phyloP scores from a whole-genome alignment of 257 asterid genomes.

The Osmanthus fragrans region DNA sequence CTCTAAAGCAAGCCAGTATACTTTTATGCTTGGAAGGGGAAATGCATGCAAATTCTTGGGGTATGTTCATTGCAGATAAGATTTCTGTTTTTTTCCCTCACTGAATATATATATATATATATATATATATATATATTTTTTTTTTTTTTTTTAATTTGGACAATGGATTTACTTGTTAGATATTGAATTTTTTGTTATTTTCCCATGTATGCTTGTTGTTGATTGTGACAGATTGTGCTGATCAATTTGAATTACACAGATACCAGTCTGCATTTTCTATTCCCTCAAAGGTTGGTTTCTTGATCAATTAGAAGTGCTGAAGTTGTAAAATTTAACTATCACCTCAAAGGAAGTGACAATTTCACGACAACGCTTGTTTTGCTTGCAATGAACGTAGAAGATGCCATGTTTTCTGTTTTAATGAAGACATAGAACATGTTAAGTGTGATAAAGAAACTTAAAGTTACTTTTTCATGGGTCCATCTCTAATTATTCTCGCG shows the following conservation, averaged over 20 bases:
- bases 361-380: background rate
- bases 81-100: background rate
- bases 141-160: background rate
- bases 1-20: background rate
- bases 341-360: background rate
- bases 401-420: background rate
- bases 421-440: background rate
- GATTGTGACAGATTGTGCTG: background rate
- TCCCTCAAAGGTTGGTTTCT: background rate
- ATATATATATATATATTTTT: too few species aligned
- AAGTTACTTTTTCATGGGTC: background rate
- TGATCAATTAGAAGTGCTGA: background rate
- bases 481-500: background rate
- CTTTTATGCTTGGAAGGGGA: slow-evolving; percentile 1
- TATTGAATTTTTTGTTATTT: background rate
- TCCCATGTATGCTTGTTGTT: background rate
- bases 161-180: background rate
- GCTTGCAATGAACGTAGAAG: background rate
- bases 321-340: background rate
- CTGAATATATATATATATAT: too few species aligned
- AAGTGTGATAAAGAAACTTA: background rate
- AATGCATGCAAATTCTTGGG: background rate
- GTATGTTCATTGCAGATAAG: background rate
- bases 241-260: background rate
- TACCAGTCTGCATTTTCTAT: too few species aligned